A percentile compares a stretch with the other conserved stretches of the same genome.
phyloP scores from a whole-genome alignment of 2,329 filamentous ascomycete genomes.

The Bimuria novae-zelandiae region DNA sequence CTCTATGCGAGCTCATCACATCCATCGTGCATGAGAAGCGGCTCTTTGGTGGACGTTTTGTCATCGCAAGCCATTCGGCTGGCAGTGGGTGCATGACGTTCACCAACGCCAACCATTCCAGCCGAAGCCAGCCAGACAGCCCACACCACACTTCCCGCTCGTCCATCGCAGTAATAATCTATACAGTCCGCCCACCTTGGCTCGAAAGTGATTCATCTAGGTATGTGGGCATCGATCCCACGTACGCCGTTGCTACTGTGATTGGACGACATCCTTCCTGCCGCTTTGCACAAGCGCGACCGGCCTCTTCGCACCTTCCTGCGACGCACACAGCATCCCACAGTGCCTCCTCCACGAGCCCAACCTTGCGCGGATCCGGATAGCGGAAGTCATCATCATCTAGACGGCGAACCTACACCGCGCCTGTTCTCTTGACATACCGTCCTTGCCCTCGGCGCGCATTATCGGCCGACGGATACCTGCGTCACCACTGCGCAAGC shows the following conservation, averaged over 20 bases:
- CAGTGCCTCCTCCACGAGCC: slow-evolving; percentile 4
- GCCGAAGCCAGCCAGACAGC: not conserved
- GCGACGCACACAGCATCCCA: slow-evolving; percentile 4
- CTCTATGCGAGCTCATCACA: slow-evolving; percentile 2
- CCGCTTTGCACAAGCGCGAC: slow-evolving; percentile 8
- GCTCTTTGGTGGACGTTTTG: not conserved
- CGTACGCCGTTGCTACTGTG: not conserved
- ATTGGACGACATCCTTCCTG: slow-evolving; percentile 2
- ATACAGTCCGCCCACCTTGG: not conserved
- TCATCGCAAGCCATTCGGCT: not conserved
- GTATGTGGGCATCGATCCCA: not conserved
- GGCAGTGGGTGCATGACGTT: not conserved
- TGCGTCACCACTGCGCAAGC: slow-evolving; percentile 28
- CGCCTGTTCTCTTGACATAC: not conserved
- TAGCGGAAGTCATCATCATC: not conserved
- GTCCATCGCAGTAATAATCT: not conserved
- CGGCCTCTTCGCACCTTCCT: slow-evolving; percentile 28
- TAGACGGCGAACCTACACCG: not conserved
- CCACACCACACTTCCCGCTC: not conserved
- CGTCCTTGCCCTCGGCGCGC: not conserved
- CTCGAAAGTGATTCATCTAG: not conserved
- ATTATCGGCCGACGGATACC: slow-evolving; percentile 27
- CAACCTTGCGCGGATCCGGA: slow-evolving; percentile 4
- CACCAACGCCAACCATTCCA: slow-evolving; percentile 1
- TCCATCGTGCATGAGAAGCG: not conserved